A percentile compares a stretch with the other conserved stretches of the same genome.
phyloP scores from a whole-genome alignment of 2,329 filamentous ascomycete genomes.

The Aspergillus alliaceus region DNA sequence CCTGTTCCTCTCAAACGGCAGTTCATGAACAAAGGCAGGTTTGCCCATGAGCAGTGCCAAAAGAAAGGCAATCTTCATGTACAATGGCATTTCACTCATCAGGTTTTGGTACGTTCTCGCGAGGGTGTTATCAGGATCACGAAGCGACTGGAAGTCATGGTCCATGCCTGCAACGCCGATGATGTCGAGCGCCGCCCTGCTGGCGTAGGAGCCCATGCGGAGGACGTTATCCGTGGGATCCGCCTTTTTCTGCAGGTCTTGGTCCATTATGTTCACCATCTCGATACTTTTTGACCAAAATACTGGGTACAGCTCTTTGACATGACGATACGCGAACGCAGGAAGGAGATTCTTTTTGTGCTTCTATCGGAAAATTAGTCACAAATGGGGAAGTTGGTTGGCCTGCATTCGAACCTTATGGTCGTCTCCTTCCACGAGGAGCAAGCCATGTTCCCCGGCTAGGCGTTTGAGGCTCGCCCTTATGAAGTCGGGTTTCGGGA shows the following conservation, averaged over 20 bases:
- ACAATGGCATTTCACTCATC: conserved; percentile 15
- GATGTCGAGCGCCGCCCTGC: conserved; percentile 70
- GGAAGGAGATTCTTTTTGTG: conserved; percentile 78
- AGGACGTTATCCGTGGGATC: conserved; percentile 45
- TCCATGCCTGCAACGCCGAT: conserved; percentile 73
- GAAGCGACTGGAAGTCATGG: conserved; percentile 67
- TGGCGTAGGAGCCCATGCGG: conserved; percentile 63
- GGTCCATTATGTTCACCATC: conserved; percentile 61
- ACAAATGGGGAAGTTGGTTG: not conserved
- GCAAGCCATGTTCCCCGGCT: conserved; percentile 42
- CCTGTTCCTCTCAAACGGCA: conserved; percentile 73
- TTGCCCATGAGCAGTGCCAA: conserved; percentile 62
- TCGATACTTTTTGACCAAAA: conserved; percentile 80
- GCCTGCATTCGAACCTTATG: conserved; percentile 60
- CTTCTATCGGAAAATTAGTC: conserved; percentile 22
- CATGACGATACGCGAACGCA: conserved; percentile 80
- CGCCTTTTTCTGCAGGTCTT: conserved; percentile 41
- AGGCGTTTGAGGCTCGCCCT: conserved; percentile 36
- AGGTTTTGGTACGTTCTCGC: conserved; percentile 39
- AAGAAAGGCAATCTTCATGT: conserved; percentile 53
- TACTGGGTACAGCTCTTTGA: conserved; percentile 79
- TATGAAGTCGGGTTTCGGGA: conserved; percentile 61
- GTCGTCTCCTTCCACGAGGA: conserved; percentile 87
- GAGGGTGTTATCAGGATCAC: conserved; percentile 60
- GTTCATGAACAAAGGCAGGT: conserved; percentile 55